Conservation (phyloP, 768 basidiomycete species). For the Clathrus columnatus region DNA sequence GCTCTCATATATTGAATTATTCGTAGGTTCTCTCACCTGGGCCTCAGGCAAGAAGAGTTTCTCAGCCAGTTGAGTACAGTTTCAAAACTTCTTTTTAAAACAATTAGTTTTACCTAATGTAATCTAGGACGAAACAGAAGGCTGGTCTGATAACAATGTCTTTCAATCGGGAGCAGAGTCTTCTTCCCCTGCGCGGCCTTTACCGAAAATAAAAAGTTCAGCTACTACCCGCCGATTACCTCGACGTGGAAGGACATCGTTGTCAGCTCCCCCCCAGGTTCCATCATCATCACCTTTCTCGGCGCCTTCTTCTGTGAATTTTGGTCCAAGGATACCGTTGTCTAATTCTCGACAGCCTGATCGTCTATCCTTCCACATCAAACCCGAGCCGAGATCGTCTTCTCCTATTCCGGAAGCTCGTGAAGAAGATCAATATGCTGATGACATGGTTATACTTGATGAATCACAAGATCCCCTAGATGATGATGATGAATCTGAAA, state of each 20-base stretch:
- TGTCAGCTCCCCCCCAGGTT: conserved; percentile 58
- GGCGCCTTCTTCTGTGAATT: conserved; percentile 27
- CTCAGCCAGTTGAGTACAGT: conserved; percentile 32
- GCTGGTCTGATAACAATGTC: conserved; percentile 86
- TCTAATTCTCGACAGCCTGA: not conserved
- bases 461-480: conserved; percentile 14
- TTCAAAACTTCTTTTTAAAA: conserved; percentile 1
- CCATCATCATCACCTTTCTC: conserved; percentile 10
- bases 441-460: conserved; percentile 10
- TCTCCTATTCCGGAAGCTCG: conserved; percentile 11
- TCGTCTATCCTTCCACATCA: not conserved
- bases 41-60: conserved; percentile 46
- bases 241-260: conserved; percentile 57
- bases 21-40: conserved; percentile 40
- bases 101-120: not conserved
- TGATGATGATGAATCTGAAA: conserved; percentile 13
- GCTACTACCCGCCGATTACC: conserved; percentile 27
- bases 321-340: conserved; percentile 44
- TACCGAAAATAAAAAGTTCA: conserved; percentile 41
- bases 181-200: conserved; percentile 66
- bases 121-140: conserved; percentile 31
- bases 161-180: conserved; percentile 88
- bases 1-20: not conserved
- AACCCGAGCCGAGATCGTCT: not conserved
- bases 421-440: conserved; percentile 24